Evolutionary conservation across 2,329 filamentous ascomycete genomes (phyloP), one percentile per base, ranked within the genome.

Genomic region (Sporothrix inflata): DNA sequence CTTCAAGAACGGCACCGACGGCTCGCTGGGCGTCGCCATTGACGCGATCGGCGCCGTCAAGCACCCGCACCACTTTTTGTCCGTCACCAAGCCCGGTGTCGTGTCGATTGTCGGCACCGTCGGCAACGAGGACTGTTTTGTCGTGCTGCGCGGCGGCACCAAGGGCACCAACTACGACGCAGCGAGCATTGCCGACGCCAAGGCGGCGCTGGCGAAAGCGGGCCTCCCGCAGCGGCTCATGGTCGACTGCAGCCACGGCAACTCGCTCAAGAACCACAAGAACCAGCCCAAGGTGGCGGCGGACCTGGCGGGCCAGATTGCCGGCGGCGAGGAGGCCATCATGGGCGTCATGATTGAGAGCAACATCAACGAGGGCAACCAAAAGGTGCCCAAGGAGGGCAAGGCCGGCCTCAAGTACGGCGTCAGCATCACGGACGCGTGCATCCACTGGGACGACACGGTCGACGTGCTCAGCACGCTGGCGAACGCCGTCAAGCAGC

Each of bases 261-360:
- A 98, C 85, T 97, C 93, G 61, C 85, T 91, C 80, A 99, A 99
- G 88, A 90, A 98, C 83, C 95, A 98, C 87, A 94, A 90, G 84
- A 99, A 98, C 83, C 96, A 99, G 84, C 94, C 94, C 76, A 94
- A 95, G 86, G 96, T 99, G 24, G 94, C 94, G 3, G 90, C 89
- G 68, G 88, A 86, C 12, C 81, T 99, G 72, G 94, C 93, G 1
- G 90, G 92, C 78, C 96, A 99, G 84, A 92, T 99, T 73, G 87
- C 91, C 71, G 89, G 87, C 72, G 96, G 96, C 47, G 95, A 98
- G 84, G 87, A 88, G 3, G 91, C 86, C 66, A 96, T 99, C 79
- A 95, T 98, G 89, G 96, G 96, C 78, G 93, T 98, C 73, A 99
- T 99, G 96, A 97, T 99, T 78, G 96, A 99, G 86, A 97, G 93